Evolutionary conservation across 257 asterid genomes (phyloP).

Genomic region (Nicotiana noctiflora): DNA sequence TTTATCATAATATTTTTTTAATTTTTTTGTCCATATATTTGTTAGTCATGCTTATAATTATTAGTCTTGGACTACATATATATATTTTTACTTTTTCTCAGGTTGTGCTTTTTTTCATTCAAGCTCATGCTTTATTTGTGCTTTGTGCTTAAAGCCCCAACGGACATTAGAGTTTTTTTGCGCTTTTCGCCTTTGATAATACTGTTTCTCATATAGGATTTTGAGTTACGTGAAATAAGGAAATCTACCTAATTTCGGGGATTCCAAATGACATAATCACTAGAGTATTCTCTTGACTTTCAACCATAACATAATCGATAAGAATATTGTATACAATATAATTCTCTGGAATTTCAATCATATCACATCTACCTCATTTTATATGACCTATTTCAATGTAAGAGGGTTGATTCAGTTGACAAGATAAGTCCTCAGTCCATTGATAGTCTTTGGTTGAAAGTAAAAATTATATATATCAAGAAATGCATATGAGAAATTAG

Average conservation of each 20-base stretch:
- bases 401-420: not conserved
- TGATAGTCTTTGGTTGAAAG: not conserved
- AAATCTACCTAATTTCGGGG: not conserved
- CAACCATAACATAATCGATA: not conserved
- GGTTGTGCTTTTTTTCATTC: too few relatives aligned
- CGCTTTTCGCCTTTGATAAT: too few relatives aligned
- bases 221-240: not conserved
- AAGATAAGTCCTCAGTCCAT: not conserved
- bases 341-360: not conserved
- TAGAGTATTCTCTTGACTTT: not conserved
- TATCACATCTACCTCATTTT: not conserved
- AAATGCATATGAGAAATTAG: not conserved
- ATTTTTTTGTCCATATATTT: too few relatives aligned
- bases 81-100: too few relatives aligned
- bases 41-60: too few relatives aligned
- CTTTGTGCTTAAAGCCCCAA: too few relatives aligned
- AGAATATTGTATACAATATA: not conserved
- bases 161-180: too few relatives aligned
- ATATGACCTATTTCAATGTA: not conserved
- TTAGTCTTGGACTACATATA: too few relatives aligned
- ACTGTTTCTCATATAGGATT: not conserved
- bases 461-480: not conserved
- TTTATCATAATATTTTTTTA: too few relatives aligned
- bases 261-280: not conserved
- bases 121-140: too few relatives aligned